Conservation (phyloP, 345 rosid species). For the Anastatica hierochuntica region DNA sequence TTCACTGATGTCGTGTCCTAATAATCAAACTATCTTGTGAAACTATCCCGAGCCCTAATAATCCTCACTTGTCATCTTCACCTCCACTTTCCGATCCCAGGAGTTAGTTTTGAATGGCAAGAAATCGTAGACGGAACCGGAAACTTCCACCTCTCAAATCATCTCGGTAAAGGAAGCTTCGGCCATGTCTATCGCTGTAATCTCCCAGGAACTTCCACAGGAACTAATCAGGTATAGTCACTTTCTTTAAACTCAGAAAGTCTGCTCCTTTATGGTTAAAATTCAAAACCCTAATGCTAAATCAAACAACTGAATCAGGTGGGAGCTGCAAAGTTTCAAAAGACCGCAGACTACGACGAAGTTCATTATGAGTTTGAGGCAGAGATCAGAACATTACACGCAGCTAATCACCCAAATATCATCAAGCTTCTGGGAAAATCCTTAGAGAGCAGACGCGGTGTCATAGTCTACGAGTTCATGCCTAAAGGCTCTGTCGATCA, state of each 20-base stretch:
- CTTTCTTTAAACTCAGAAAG: background rate
- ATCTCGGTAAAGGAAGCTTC: constrained; percentile 2
- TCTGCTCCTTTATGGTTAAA: constrained; percentile 1
- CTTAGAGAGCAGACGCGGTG: constrained; percentile 51
- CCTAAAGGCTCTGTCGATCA: constrained; percentile 53
- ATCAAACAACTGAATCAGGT: constrained; percentile 23
- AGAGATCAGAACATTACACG: constrained; percentile 46
- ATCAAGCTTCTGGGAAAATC: constrained; percentile 57
- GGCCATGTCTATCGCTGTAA: constrained; percentile 14
- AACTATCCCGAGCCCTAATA: too few species aligned
- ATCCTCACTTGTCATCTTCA: background rate
- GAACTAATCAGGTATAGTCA: background rate
- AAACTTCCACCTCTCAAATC: rapidly evolving
- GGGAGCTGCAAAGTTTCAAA: constrained; percentile 70
- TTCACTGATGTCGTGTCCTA: too few species aligned
- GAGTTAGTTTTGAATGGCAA: background rate
- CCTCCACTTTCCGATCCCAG: background rate
- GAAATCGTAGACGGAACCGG: background rate
- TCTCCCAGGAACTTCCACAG: too few species aligned
- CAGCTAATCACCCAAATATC: constrained; percentile 53
- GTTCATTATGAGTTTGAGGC: constrained; percentile 56
- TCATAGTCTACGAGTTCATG: constrained; percentile 67
- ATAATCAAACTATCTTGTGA: too few species aligned
- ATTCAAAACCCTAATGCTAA: background rate
- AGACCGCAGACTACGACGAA: constrained; percentile 34